Conservation (phyloP, 1,139 yeast genomes). For the Zygosaccharomyces pseudobailii region DNA sequence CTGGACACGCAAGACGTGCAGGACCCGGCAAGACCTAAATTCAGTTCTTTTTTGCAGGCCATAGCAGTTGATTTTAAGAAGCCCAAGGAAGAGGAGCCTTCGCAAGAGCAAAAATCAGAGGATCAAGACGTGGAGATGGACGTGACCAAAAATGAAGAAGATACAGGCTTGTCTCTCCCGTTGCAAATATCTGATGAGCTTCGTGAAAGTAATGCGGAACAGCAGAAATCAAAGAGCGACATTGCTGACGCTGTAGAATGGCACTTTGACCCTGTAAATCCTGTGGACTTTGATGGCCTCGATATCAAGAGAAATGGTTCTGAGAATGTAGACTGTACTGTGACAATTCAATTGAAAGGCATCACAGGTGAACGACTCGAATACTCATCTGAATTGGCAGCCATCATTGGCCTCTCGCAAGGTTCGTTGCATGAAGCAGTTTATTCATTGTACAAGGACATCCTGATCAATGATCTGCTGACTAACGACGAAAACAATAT, state of each 20-base stretch:
- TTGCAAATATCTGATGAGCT: conserved; percentile 6
- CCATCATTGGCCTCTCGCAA: conserved; percentile 68
- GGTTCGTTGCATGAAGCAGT: conserved; percentile 85
- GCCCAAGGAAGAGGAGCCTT: conserved; percentile 37
- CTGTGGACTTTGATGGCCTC: conserved; percentile 74
- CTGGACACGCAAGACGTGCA: conserved; percentile 44
- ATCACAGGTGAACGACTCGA: conserved; percentile 55
- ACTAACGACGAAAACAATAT: conserved; percentile 17
- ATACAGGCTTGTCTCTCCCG: conserved; percentile 8
- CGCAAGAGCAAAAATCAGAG: conserved; percentile 8
- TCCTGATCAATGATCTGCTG: conserved; percentile 28
- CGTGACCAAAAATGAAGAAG: conserved; percentile 7
- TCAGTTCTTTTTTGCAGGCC: conserved; percentile 78
- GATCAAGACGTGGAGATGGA: conserved; percentile 24
- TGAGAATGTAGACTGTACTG: conserved; percentile 59
- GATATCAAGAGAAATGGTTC: conserved; percentile 80
- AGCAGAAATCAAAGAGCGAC: conserved; percentile 5
- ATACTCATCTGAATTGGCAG: conserved; percentile 60
- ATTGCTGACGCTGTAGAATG: conserved; percentile 51
- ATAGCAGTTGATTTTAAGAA: conserved; percentile 68
- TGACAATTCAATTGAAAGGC: conserved; percentile 77
- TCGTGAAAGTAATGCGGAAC: conserved; percentile 7
- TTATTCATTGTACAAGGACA: conserved; percentile 83
- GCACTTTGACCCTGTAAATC: conserved; percentile 53
- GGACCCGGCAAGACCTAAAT: conserved; percentile 48